phyloP scores from a whole-genome alignment of 805 yeast genomes.

The Starmerella geochares region DNA sequence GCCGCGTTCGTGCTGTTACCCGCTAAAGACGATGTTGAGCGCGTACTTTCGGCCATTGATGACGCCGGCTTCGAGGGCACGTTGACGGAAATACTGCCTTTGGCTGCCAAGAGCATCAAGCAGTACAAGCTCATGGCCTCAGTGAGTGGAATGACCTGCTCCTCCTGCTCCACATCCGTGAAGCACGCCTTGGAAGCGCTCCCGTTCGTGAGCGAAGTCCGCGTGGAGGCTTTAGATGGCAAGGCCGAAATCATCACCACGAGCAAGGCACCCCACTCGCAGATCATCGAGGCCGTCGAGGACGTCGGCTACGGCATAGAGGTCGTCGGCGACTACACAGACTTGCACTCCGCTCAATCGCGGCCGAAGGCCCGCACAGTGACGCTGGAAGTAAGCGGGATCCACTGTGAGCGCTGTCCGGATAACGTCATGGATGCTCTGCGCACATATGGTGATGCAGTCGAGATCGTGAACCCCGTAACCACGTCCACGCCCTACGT shows the following conservation, averaged over 20 bases:
- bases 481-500: conserved; percentile 48
- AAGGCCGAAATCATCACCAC: conserved; percentile 50
- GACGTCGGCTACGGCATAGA: conserved; percentile 59
- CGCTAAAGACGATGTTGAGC: conserved; percentile 42
- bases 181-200: conserved; percentile 36
- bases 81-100: conserved; percentile 50
- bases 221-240: conserved; percentile 50
- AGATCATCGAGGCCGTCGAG: conserved; percentile 44
- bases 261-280: conserved; percentile 32
- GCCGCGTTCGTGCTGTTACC: conserved; percentile 46
- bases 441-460: conserved; percentile 45
- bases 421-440: conserved; percentile 42
- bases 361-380: conserved; percentile 46
- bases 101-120: conserved; percentile 32
- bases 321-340: conserved; percentile 36
- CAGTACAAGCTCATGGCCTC: conserved; percentile 45
- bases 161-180: conserved; percentile 56
- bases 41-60: conserved; percentile 40
- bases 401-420: conserved; percentile 67
- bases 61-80: conserved; percentile 43
- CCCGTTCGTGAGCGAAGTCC: conserved; percentile 44
- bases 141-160: conserved; percentile 67
- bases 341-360: conserved; percentile 36
- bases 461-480: conserved; percentile 47
- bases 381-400: conserved; percentile 48